Conservation (phyloP, 129 eudicot genomes). For the Sambucus nigra region DNA sequence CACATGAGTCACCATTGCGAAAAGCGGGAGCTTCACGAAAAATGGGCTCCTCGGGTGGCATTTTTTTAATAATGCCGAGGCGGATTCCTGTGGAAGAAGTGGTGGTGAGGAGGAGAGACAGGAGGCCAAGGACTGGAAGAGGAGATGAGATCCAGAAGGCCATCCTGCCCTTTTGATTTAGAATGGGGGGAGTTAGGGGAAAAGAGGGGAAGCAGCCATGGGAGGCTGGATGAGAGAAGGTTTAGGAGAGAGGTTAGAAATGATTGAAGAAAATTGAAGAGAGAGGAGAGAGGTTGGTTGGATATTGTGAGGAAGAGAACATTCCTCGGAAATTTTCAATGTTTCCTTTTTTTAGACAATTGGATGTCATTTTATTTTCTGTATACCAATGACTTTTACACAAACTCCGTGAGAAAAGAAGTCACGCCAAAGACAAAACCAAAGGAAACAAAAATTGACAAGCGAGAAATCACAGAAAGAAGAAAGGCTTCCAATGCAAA, state of each 20-base stretch:
- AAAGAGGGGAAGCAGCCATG: constrained; percentile 14
- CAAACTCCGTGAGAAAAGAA: no score
- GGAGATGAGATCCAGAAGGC: constrained; percentile 18
- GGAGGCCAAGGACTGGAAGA: constrained; percentile 28
- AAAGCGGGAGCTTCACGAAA: constrained; percentile 39
- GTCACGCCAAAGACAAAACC: no score
- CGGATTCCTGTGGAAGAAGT: constrained; percentile 3
- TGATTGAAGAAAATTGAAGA: not conserved
- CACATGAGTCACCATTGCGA: constrained; percentile 21
- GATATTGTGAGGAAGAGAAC: constrained; percentile 12
- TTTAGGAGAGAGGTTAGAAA: constrained; percentile 1
- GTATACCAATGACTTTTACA: no score
- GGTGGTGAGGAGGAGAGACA: constrained; percentile 20
- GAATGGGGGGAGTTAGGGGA: not conserved
- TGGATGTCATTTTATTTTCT: no score
- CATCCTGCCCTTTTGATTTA: constrained; percentile 22
- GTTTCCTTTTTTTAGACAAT: no score
- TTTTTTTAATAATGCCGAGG: not conserved
- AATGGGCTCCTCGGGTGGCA: not conserved
- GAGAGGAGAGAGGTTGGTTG: constrained; percentile 1
- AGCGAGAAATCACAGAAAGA: no score
- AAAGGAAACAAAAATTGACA: no score
- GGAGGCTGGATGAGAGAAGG: constrained; percentile 5
- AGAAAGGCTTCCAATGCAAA: no score
- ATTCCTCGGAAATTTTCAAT: constrained; percentile 12